phyloP scores from a whole-genome alignment of 805 yeast species.

The Candida endomychidarum region DNA sequence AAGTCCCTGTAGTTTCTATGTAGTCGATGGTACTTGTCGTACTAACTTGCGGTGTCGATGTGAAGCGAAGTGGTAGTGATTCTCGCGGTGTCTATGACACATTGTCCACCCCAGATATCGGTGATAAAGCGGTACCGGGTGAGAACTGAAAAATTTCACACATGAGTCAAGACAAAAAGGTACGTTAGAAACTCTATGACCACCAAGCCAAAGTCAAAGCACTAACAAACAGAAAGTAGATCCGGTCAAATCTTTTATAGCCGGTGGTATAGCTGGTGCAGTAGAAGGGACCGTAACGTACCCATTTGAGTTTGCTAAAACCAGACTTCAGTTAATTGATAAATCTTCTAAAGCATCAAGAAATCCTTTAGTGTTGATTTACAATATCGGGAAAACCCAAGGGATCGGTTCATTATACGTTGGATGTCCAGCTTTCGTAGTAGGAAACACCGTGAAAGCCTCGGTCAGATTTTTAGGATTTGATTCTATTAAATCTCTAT shows the following conservation, averaged over 20 bases:
- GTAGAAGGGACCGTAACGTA: slow-evolving; percentile 89
- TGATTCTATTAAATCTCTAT: slow-evolving; percentile 75
- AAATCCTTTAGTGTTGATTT: slow-evolving; percentile 81
- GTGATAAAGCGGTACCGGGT: not conserved
- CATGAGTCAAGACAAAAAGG: slow-evolving; percentile 16
- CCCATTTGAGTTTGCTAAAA: slow-evolving; percentile 96
- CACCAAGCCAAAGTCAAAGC: not conserved
- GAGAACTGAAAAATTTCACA: slow-evolving; percentile 9
- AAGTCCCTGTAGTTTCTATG: too few relatives aligned
- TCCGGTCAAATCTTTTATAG: slow-evolving; percentile 80
- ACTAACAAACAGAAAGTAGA: slow-evolving; percentile 45
- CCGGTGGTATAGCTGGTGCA: slow-evolving; percentile 97
- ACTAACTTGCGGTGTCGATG: too few relatives aligned
- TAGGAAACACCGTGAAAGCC: slow-evolving; percentile 95
- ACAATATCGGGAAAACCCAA: slow-evolving; percentile 70
- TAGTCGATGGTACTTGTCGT: too few relatives aligned
- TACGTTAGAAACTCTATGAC: slow-evolving; percentile 5
- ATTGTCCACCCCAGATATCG: too few relatives aligned
- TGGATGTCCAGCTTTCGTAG: slow-evolving; percentile 95
- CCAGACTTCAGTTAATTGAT: slow-evolving; percentile 80
- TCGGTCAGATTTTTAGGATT: slow-evolving; percentile 93
- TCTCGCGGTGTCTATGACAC: too few relatives aligned
- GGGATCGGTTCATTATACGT: slow-evolving; percentile 81
- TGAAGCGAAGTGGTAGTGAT: too few relatives aligned
- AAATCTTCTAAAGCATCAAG: slow-evolving; percentile 64